Evolutionary conservation across 2,329 filamentous ascomycete genomes (phyloP).

Genomic region (Curvularia verruculosa): DNA sequence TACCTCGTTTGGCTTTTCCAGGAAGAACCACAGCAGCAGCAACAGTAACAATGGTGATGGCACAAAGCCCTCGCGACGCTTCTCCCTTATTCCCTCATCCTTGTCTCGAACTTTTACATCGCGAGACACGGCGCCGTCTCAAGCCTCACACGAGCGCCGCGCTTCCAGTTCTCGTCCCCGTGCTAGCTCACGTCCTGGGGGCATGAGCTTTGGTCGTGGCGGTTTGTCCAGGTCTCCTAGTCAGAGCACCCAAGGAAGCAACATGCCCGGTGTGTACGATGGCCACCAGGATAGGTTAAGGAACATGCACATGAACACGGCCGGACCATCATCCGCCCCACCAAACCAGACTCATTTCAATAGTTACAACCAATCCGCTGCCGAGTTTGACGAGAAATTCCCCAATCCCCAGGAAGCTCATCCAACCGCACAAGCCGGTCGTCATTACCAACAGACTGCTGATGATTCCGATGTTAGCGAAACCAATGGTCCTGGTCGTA

Average conservation of each 20-base stretch:
- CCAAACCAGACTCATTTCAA: constrained; percentile 47
- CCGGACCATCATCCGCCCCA: constrained; percentile 44
- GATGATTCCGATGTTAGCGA: constrained; percentile 48
- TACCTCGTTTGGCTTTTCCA: constrained; percentile 57
- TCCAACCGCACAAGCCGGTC: constrained; percentile 30
- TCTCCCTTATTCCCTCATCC: constrained; percentile 58
- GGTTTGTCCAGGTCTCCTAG: constrained; percentile 51
- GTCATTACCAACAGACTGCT: constrained; percentile 37
- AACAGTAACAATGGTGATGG: constrained; percentile 25
- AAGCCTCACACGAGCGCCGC: constrained; percentile 43
- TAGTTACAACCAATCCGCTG: constrained; percentile 25
- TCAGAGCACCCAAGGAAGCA: constrained; percentile 53
- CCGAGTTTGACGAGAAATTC: constrained; percentile 47
- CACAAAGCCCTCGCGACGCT: constrained; percentile 53
- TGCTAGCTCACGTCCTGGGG: constrained; percentile 44
- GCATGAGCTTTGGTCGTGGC: constrained; percentile 54
- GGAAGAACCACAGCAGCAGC: constrained; percentile 46
- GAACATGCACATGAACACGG: constrained; percentile 21
- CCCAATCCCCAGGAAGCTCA: constrained; percentile 43
- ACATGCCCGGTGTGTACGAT: constrained; percentile 53
- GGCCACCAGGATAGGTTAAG: constrained; percentile 43
- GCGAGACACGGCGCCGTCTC: constrained; percentile 42
- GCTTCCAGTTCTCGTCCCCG: constrained; percentile 39
- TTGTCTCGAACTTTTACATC: constrained; percentile 55
- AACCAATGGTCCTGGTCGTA: constrained; percentile 9